phyloP scores from a whole-genome alignment of 1,284 basidiomycete species.

The Cerrena zonata region DNA sequence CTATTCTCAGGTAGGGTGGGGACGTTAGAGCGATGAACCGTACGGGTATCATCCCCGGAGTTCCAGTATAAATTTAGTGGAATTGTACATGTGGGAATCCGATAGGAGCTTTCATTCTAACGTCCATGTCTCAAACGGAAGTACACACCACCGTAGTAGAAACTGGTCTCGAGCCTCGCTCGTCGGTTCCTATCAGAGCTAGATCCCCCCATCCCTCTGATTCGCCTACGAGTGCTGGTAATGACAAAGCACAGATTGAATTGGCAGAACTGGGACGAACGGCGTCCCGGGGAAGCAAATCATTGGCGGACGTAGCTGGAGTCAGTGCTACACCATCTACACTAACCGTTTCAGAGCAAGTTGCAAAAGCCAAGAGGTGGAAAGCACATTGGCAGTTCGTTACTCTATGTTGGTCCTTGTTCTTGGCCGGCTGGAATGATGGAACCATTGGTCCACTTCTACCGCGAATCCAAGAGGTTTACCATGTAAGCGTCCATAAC shows the following conservation, averaged over 20 bases:
- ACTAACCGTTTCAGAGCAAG: not conserved
- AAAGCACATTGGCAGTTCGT: slow-evolving; percentile 31
- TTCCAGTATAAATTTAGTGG: too few relatives aligned
- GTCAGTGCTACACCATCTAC: not conserved
- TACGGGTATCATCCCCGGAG: too few relatives aligned
- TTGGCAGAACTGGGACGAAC: not conserved
- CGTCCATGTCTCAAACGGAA: not conserved
- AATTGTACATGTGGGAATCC: too few relatives aligned
- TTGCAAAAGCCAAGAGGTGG: slow-evolving; percentile 1
- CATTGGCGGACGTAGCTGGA: not conserved
- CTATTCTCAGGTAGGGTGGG: too few relatives aligned
- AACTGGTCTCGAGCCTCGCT: not conserved
- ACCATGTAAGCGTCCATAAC: slow-evolving; percentile 31
- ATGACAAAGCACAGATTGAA: not conserved
- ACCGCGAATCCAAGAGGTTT: slow-evolving; percentile 49
- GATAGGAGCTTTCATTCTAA: too few relatives aligned
- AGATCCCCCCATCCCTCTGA: slow-evolving; percentile 1
- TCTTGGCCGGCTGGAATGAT: slow-evolving; percentile 57
- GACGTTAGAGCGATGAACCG: too few relatives aligned
- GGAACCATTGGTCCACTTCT: slow-evolving; percentile 52
- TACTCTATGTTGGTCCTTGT: slow-evolving; percentile 36
- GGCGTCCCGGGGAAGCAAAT: not conserved
- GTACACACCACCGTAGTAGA: not conserved
- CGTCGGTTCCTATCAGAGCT: not conserved
- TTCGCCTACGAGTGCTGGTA: not conserved